Conservation (phyloP, 1,139 yeast genomes). For the Scheffersomyces segobiensis region DNA sequence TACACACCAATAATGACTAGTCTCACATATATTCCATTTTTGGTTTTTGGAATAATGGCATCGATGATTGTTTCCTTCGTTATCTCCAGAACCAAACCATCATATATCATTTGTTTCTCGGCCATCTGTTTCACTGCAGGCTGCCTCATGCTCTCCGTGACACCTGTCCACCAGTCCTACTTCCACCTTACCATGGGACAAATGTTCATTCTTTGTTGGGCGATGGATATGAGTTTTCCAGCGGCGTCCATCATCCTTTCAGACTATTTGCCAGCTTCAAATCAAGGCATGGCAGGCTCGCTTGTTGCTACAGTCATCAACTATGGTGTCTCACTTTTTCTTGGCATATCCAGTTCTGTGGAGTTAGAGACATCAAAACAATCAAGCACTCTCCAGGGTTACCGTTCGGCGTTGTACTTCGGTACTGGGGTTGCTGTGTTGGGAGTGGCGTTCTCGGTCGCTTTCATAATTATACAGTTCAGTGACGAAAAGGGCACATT, state of each 20-base stretch:
- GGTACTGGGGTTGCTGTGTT: slow-evolving; percentile 39
- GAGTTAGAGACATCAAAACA: slow-evolving; percentile 35
- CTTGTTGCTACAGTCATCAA: slow-evolving; percentile 54
- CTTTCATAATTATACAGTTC: slow-evolving; percentile 30
- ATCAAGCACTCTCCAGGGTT: slow-evolving; percentile 24
- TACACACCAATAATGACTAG: slow-evolving; percentile 46
- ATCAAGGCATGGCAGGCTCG: slow-evolving; percentile 65
- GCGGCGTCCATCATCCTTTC: slow-evolving; percentile 55
- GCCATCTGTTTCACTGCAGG: slow-evolving; percentile 50
- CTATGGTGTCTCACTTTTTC: slow-evolving; percentile 52
- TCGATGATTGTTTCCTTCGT: slow-evolving; percentile 43
- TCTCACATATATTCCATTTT: slow-evolving; percentile 46
- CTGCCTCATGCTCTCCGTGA: slow-evolving; percentile 44
- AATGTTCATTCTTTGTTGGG: slow-evolving; percentile 52
- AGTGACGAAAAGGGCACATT: slow-evolving; percentile 5
- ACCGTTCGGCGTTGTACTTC: slow-evolving; percentile 47
- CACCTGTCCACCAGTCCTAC: slow-evolving; percentile 51
- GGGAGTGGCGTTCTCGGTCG: slow-evolving; percentile 31
- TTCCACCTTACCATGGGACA: slow-evolving; percentile 48
- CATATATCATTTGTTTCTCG: slow-evolving; percentile 43
- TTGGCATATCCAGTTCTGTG: slow-evolving; percentile 53
- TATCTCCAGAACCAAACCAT: slow-evolving; percentile 44
- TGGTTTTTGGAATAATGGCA: slow-evolving; percentile 49
- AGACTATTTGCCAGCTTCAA: slow-evolving; percentile 48
- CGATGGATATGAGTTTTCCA: slow-evolving; percentile 62